These are phyloP conservation scores for Solanum clarkiae DNA, from an alignment of 257 asterid genomes.

Conservation along the genomic window DNA sequence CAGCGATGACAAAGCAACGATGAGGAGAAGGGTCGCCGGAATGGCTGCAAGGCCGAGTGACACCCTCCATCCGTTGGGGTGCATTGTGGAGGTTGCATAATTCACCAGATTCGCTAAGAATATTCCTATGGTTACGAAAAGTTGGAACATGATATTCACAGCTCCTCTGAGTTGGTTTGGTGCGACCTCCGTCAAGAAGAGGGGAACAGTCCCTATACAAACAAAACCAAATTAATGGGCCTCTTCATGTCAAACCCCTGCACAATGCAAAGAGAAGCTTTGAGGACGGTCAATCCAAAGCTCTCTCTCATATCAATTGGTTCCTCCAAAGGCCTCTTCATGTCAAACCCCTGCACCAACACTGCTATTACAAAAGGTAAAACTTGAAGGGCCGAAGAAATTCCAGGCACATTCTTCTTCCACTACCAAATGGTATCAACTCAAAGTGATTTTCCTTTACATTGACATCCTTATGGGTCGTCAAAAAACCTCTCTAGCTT, in stretches of 20 bases:
- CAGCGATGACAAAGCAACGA: constrained; percentile 44
- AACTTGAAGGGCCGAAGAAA: constrained; percentile 10
- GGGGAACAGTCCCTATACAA: constrained; percentile 59
- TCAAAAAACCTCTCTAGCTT: constrained; percentile 37
- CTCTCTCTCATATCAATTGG: constrained; percentile 41
- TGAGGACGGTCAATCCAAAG: constrained; percentile 16
- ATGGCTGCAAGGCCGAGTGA: constrained; percentile 52
- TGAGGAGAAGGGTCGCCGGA: constrained; percentile 33
- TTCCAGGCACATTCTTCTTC: constrained; percentile 39
- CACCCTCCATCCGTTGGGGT: constrained; percentile 62
- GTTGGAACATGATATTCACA: constrained; percentile 74
- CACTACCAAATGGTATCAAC: constrained; percentile 42
- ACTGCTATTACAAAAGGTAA: constrained; percentile 15
- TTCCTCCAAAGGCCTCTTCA: constrained; percentile 3
- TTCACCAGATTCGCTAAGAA: constrained; percentile 57
- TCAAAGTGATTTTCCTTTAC: constrained; percentile 26
- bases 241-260: too few relatives aligned
- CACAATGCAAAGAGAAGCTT: too few relatives aligned
- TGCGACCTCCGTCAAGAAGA: constrained; percentile 69
- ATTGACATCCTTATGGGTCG: constrained; percentile 16
- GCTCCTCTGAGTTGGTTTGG: constrained; percentile 72
- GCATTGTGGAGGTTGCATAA: constrained; percentile 31
- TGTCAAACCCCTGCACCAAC: constrained; percentile 27
- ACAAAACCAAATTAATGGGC: not conserved
- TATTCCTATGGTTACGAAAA: constrained; percentile 73